These are phyloP conservation scores for Leptographium procerum DNA, from an alignment of 2,329 filamentous ascomycete species.

Conservation along the genomic window DNA sequence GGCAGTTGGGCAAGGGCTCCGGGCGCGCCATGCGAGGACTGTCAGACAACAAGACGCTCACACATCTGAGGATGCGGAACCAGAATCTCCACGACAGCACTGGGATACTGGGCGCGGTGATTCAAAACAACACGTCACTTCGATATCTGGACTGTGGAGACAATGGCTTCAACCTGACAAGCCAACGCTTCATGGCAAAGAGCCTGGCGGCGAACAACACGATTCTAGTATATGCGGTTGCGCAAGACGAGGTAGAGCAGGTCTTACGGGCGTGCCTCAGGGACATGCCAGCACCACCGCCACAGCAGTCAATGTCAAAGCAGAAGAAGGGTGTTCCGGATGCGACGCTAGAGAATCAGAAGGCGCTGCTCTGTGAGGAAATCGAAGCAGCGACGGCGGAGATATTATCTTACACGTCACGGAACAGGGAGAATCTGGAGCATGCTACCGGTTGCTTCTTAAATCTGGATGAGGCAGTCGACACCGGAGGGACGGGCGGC, in stretches of 20 bases:
- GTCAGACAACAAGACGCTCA: conserved; percentile 19
- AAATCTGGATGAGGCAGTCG: conserved; percentile 16
- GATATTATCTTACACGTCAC: conserved; percentile 14
- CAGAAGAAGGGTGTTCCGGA: conserved; percentile 10
- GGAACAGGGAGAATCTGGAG: conserved; percentile 18
- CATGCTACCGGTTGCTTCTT: conserved; percentile 15
- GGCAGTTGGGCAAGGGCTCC: conserved; percentile 41
- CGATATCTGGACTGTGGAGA: conserved; percentile 42
- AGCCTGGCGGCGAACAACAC: conserved; percentile 30
- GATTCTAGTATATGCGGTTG: conserved; percentile 31
- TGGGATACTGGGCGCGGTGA: conserved; percentile 38
- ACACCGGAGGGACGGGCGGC: conserved; percentile 13
- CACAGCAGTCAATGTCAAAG: conserved; percentile 2
- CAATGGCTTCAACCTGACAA: conserved; percentile 43
- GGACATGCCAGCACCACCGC: conserved; percentile 8
- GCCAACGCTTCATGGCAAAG: conserved; percentile 34
- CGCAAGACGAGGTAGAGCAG: conserved; percentile 16
- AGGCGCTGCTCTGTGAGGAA: conserved; percentile 9
- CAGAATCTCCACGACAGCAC: conserved; percentile 44
- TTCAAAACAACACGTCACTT: conserved; percentile 36
- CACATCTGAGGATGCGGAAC: conserved; percentile 42
- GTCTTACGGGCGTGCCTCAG: conserved; percentile 14
- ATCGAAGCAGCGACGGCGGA: conserved; percentile 12
- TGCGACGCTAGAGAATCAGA: conserved; percentile 14
- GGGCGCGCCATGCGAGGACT: conserved; percentile 31